These are phyloP conservation scores for Heliamphora pulchella DNA, from an alignment of 179 eudicot genomes.

Conservation along the genomic window DNA sequence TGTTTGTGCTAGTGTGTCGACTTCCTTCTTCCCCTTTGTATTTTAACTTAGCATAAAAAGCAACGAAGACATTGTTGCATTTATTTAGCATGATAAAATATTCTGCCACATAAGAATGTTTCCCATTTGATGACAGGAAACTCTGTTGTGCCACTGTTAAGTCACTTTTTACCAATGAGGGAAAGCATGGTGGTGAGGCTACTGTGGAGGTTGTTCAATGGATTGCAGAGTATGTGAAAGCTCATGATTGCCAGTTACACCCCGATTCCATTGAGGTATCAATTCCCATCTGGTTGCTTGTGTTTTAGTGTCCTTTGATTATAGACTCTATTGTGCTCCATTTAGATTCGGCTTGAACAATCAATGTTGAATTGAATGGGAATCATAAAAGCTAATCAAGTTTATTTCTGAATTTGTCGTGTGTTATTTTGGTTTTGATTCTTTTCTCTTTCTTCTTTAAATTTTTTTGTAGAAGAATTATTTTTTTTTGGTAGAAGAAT, in stretches of 20 bases:
- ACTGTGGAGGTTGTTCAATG: slow-evolving; percentile 69
- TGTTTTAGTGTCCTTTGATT: neutral
- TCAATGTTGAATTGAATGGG: neutral
- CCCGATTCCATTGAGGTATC: slow-evolving; percentile 80
- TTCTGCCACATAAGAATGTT: neutral
- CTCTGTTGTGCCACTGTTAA: slow-evolving; percentile 53
- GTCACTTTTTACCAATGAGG: slow-evolving; percentile 73
- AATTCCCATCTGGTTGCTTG: neutral
- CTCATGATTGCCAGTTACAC: slow-evolving; percentile 65
- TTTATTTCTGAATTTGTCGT: neutral
- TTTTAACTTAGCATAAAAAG: neutral
- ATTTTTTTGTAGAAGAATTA: neutral
- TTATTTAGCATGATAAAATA: neutral
- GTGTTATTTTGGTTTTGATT: neutral
- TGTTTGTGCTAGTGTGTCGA: neutral
- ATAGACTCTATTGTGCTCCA: slow-evolving; percentile 2
- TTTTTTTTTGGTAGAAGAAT: neutral
- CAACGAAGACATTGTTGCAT: neutral
- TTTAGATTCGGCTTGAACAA: neutral
- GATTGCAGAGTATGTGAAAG: slow-evolving; percentile 72
- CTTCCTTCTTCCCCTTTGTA: neutral
- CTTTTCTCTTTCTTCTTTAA: neutral
- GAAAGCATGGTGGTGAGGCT: slow-evolving; percentile 93
- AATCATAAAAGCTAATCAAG: neutral
- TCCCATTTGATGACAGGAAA: slow-evolving; percentile 41